Base-by-base conservation (phyloP, 2,329 filamentous ascomycete species). In the Triangularia verruculosa region DNA sequence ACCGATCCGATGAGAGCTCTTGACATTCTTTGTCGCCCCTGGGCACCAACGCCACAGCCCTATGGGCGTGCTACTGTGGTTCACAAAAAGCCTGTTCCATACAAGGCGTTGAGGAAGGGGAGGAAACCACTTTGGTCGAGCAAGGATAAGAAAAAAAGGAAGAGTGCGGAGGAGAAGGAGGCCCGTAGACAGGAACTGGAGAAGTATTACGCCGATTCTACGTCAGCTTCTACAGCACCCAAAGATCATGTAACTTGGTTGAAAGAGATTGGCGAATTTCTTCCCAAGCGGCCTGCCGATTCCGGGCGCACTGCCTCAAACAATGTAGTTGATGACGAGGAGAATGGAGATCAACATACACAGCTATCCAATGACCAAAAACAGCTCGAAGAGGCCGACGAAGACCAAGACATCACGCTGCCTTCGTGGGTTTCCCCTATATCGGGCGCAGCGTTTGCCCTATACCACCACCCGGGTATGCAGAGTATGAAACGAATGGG, bases 11-110 rank as follows among this genome's bases (percentile, higher is more conserved):
- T 59, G 2, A 67, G 67, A 24, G 72, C 75, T 5, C 56, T 79
- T 20, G 77, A 79, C 63, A 74, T 78, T 8, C 67, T 79, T 4
- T 78, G 76, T 51, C 68, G 77, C 4, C 77, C 76, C 0, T 79
- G 77, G 77, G 75, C 76, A 1, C 69, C 65, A 12, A 34, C 30
- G 11, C 30, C 30, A 12, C 30, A 34, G 13, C 30, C 30, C 9
- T 34, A 9, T 34, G 30, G 30, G 9, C 9, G 8, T 12, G 2
- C 30, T 7, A 34, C 30, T 12, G 30, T 34, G 3, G 30, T 34
- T 3, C 30, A 34, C 30, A 34, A 34, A 12, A 34, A 34, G 9
- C 30, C 30, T 7, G 13, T 34, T 6, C 30, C 30, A 13, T 34
- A 34, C 30, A 34, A 34, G 30, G 5, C 5, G 3, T 13, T 34